Evolutionary conservation across 768 basidiomycete species (phyloP).

Genomic region (Lentinula aciculospora): DNA sequence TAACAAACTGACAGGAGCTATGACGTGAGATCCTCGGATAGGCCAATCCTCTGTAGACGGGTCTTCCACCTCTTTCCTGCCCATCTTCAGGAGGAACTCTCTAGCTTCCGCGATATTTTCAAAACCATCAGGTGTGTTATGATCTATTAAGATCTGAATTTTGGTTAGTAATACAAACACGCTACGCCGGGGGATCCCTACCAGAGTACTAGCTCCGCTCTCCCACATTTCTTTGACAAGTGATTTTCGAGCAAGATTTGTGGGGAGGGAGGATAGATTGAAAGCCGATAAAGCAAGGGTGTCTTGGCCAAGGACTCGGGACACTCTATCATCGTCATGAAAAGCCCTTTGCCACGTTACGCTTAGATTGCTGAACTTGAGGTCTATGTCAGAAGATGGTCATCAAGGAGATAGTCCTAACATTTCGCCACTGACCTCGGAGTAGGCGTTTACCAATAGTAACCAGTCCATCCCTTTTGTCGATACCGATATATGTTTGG

Average conservation of each 20-base stretch:
- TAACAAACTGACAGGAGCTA: slow-evolving; percentile 68
- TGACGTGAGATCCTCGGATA: slow-evolving; percentile 66
- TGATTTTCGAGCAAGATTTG: slow-evolving; percentile 52
- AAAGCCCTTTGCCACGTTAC: slow-evolving; percentile 56
- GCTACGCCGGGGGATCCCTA: slow-evolving; percentile 24
- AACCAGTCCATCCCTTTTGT: slow-evolving; percentile 68
- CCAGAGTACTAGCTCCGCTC: slow-evolving; percentile 81
- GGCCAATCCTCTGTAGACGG: slow-evolving; percentile 27
- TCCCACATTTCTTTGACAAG: slow-evolving; percentile 87
- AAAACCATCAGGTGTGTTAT: slow-evolving; percentile 72
- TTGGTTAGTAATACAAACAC: slow-evolving; percentile 5
- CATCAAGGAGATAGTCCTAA: slow-evolving; percentile 6
- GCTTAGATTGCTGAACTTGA: slow-evolving; percentile 37
- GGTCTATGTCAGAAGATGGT: slow-evolving; percentile 26
- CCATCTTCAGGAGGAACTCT: slow-evolving; percentile 61
- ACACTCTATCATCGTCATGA: slow-evolving; percentile 37
- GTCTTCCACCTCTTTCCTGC: slow-evolving; percentile 52
- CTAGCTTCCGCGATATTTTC: slow-evolving; percentile 73
- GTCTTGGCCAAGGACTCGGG: slow-evolving; percentile 36
- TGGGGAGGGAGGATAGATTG: slow-evolving; percentile 69
- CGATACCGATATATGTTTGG: slow-evolving; percentile 65
- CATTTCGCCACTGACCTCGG: slow-evolving; percentile 32
- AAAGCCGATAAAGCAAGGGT: slow-evolving; percentile 83
- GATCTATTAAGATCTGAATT: slow-evolving; percentile 78
- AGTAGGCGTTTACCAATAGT: slow-evolving; percentile 62